phyloP scores from a whole-genome alignment of 2,329 filamentous ascomycete species.

The Colletotrichum sp. region DNA sequence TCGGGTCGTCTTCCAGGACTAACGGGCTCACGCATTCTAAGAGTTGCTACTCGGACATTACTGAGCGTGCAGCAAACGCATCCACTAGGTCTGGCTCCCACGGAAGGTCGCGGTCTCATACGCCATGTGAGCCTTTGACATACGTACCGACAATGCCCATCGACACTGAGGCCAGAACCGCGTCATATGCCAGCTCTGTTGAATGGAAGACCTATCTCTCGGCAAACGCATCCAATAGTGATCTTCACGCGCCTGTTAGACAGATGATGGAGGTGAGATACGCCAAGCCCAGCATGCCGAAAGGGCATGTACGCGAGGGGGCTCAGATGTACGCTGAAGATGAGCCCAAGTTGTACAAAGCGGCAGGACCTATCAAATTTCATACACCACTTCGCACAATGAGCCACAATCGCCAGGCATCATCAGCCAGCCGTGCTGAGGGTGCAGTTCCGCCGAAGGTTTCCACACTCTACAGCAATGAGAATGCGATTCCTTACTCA shows the following conservation, averaged over 20 bases:
- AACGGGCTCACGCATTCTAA: neutral
- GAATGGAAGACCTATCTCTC: conserved; percentile 64
- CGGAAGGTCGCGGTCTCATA: neutral
- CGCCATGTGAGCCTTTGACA: neutral
- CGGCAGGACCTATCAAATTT: neutral
- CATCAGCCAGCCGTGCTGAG: conserved; percentile 3
- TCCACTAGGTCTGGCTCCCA: neutral
- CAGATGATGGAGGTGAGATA: conserved; percentile 12
- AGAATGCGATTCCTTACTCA: neutral
- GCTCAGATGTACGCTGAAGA: conserved; percentile 52
- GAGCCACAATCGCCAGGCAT: conserved; percentile 2
- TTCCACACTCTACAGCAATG: neutral
- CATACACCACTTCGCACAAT: neutral
- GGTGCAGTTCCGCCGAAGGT: neutral
- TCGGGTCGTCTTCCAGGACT: too few relatives aligned
- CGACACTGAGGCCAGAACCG: conserved; percentile 30
- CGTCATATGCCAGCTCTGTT: conserved; percentile 49
- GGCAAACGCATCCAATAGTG: conserved; percentile 49
- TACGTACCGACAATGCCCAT: conserved; percentile 29
- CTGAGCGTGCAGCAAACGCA: neutral
- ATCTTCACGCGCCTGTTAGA: neutral
- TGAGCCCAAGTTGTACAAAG: conserved; percentile 8
- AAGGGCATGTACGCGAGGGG: conserved; percentile 51
- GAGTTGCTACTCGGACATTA: neutral
- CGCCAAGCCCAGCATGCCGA: conserved; percentile 24